Percentiles rank a stretch among this genome's conserved stretches.
These are phyloP conservation scores for Fusarium pininemorale DNA, from an alignment of 2,329 filamentous ascomycete species.

Conservation along the genomic window DNA sequence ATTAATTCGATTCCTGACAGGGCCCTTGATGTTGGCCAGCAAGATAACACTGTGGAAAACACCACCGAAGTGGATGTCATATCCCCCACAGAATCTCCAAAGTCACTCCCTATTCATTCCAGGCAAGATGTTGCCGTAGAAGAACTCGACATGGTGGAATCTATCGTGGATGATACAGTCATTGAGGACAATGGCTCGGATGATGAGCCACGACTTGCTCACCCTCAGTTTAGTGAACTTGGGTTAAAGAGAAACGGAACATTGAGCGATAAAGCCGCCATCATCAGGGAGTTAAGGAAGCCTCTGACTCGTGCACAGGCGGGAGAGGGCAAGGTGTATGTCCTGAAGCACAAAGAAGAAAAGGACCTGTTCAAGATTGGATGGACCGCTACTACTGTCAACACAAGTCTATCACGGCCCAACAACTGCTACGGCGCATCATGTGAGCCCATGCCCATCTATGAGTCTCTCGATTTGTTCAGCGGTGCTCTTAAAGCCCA, in stretches of 20 bases:
- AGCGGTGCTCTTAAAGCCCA: slow-evolving; percentile 9
- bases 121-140: background rate
- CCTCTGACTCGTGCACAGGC: background rate
- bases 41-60: background rate
- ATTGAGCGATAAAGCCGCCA: background rate
- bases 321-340: slow-evolving; percentile 2
- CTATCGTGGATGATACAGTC: background rate
- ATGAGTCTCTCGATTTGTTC: slow-evolving; percentile 6
- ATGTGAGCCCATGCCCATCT: background rate
- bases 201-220: background rate
- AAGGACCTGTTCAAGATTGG: slow-evolving; percentile 13
- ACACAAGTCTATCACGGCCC: background rate
- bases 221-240: background rate
- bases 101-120: background rate
- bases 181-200: background rate
- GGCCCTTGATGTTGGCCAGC: background rate
- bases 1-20: too few relatives aligned
- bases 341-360: slow-evolving; percentile 3
- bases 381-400: background rate
- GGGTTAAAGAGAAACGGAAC: slow-evolving; percentile 5
- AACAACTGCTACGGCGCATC: slow-evolving; percentile 10
- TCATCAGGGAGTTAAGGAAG: background rate
- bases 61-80: background rate
- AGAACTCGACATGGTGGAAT: background rate
- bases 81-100: background rate